Evolutionary conservation across 2,329 filamentous ascomycete species (phyloP).

Genomic region (Beauveria caledonica): DNA sequence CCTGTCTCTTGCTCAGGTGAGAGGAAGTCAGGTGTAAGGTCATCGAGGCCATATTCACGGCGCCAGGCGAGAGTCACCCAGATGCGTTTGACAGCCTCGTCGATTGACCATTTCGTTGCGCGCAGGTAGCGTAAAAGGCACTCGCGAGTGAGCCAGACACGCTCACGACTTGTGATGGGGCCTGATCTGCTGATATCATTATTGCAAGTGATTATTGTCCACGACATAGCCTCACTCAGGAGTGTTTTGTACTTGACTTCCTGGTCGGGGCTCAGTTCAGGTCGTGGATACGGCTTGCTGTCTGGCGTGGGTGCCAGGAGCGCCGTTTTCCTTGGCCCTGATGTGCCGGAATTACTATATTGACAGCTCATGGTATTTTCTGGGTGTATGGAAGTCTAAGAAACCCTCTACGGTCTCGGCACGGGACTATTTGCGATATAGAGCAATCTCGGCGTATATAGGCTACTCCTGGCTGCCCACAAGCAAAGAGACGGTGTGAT

Average conservation of each 20-base stretch:
- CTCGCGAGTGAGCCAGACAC: constrained; percentile 84
- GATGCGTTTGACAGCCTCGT: constrained; percentile 70
- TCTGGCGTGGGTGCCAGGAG: constrained; percentile 47
- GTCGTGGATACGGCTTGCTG: constrained; percentile 47
- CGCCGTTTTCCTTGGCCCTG: constrained; percentile 39
- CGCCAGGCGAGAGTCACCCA: constrained; percentile 79
- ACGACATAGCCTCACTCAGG: constrained; percentile 59
- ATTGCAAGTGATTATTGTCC: constrained; percentile 55
- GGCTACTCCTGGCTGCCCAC: too few relatives aligned
- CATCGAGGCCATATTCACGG: constrained; percentile 77
- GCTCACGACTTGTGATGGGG: constrained; percentile 69
- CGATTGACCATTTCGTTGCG: constrained; percentile 81
- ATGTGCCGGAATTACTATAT: not conserved
- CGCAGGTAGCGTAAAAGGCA: constrained; percentile 89
- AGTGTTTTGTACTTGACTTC: constrained; percentile 72
- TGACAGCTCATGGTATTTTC: not conserved
- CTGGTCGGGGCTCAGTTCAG: constrained; percentile 66
- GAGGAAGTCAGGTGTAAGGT: constrained; percentile 77
- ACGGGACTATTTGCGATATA: too few relatives aligned
- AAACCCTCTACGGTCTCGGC: too few relatives aligned
- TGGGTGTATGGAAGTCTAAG: too few relatives aligned
- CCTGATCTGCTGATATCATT: constrained; percentile 49
- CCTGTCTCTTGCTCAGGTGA: constrained; percentile 92
- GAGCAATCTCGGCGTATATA: too few relatives aligned
- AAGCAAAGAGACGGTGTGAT: too few relatives aligned